These are phyloP conservation scores for Salmacisia buchloeana DNA, from an alignment of 1,284 basidiomycete species.

Conservation along the genomic window DNA sequence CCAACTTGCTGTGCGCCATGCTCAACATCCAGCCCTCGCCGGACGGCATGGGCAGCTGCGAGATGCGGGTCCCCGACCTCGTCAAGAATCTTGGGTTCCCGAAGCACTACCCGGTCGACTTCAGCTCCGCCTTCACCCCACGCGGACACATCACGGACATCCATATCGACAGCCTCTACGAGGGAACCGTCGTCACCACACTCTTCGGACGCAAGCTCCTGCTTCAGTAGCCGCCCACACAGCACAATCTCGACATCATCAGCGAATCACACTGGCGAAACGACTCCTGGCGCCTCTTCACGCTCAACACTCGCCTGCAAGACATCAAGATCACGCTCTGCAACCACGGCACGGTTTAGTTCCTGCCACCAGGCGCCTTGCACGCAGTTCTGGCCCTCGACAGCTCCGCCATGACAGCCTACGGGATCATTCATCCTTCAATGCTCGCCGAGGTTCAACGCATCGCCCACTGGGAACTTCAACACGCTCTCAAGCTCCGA, in stretches of 20 bases:
- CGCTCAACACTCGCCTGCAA: background rate
- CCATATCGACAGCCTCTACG: conserved; percentile 3
- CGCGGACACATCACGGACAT: background rate
- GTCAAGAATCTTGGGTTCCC: background rate
- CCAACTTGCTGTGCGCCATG: background rate
- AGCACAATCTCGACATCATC: background rate
- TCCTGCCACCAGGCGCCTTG: background rate
- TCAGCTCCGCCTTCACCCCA: background rate
- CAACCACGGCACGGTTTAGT: background rate
- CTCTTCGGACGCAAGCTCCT: background rate
- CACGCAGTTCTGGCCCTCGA: background rate
- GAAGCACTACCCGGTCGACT: background rate
- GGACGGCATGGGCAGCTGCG: background rate
- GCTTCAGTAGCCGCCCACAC: background rate
- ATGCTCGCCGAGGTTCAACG: background rate
- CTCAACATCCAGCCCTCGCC: background rate
- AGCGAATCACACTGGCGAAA: background rate
- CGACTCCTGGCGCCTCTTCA: background rate
- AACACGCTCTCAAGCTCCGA: background rate
- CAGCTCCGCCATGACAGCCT: background rate
- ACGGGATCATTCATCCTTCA: background rate
- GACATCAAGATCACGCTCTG: background rate
- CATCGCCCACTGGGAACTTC: background rate
- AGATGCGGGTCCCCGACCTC: background rate
- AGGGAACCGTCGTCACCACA: background rate